phyloP scores from a whole-genome alignment of 345 rosid species.

The Citrus australasica region DNA sequence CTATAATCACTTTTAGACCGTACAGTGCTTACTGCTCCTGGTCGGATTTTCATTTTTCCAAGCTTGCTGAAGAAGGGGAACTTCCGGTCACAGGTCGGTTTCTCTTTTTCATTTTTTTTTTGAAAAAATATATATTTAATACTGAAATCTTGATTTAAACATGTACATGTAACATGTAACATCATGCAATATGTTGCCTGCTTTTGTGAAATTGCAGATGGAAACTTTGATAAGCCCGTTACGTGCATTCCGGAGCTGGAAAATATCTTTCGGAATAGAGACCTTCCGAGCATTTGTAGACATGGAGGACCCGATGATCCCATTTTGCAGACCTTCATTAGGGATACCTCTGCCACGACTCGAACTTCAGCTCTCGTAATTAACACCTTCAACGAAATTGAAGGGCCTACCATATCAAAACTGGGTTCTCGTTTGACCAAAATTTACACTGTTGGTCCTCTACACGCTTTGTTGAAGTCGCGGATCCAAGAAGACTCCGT shows the following conservation, averaged over 20 bases:
- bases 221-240: background rate
- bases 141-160: too few relatives aligned
- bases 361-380: background rate
- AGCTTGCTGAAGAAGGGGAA: constrained; percentile 32
- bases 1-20: constrained; percentile 28
- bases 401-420: background rate
- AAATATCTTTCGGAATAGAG: background rate
- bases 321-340: background rate
- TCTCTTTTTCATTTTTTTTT: too few relatives aligned
- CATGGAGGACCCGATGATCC: background rate
- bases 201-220: background rate
- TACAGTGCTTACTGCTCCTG: constrained; percentile 28
- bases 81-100: constrained; percentile 37
- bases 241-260: background rate
- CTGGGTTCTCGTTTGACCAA: constrained; percentile 1
- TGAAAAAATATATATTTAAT: too few relatives aligned
- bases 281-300: background rate
- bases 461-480: constrained; percentile 20
- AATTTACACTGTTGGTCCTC: constrained; percentile 30
- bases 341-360: background rate
- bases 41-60: constrained; percentile 30
- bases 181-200: too few relatives aligned
- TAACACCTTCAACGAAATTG: background rate
- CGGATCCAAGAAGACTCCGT: too few relatives aligned
- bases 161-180: background rate